A percentile compares a stretch with the other conserved stretches of the same genome.
phyloP scores from a whole-genome alignment of 1,284 basidiomycete genomes.

The Pyrrhoderma noxium region DNA sequence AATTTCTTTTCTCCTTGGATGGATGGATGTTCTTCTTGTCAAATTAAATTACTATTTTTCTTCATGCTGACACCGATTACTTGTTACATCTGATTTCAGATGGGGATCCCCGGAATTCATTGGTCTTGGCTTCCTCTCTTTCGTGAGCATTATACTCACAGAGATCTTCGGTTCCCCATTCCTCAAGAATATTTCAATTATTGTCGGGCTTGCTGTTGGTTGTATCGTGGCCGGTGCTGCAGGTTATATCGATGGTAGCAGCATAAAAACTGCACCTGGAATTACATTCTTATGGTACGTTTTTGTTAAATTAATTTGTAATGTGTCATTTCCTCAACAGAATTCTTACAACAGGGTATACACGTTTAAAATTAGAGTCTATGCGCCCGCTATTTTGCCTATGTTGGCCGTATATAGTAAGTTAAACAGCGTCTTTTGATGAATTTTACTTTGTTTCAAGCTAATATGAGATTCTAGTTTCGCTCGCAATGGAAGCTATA shows the following conservation, averaged over 20 bases:
- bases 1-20: conserved; percentile 13
- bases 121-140: conserved; percentile 80
- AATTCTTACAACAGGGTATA: conserved; percentile 45
- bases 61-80: too few relatives aligned
- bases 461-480: conserved; percentile 38
- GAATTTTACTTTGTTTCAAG: not conserved
- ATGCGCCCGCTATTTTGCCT: conserved; percentile 76
- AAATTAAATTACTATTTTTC: too few relatives aligned
- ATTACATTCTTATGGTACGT: conserved; percentile 73
- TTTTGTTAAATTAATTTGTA: not conserved
- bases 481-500: conserved; percentile 76
- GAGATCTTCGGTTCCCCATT: conserved; percentile 80
- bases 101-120: conserved; percentile 82
- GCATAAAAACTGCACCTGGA: conserved; percentile 57
- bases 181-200: conserved; percentile 71
- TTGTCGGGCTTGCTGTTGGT: conserved; percentile 67
- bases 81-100: too few relatives aligned
- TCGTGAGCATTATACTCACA: conserved; percentile 67
- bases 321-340: not conserved
- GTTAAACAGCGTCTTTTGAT: conserved; percentile 17
- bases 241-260: conserved; percentile 63
- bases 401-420: conserved; percentile 75
- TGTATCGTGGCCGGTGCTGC: conserved; percentile 72
- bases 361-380: conserved; percentile 72
- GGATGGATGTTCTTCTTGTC: not conserved